Percentiles rank a stretch among this genome's conserved stretches.
phyloP scores from a whole-genome alignment of 306 rosid species.

The Dalbergia oliveri region DNA sequence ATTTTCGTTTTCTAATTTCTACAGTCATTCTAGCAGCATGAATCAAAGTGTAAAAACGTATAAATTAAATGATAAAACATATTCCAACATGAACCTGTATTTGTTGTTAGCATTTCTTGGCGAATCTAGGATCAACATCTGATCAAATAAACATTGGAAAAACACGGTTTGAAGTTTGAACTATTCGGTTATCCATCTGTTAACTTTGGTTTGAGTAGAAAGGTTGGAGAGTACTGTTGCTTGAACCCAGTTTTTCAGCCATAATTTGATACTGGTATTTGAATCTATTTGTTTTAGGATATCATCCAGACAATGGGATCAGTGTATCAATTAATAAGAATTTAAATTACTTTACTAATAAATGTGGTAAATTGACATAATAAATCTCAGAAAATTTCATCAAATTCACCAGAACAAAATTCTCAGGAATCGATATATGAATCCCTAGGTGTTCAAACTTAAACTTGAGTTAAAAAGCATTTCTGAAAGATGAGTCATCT shows the following conservation, averaged over 20 bases:
- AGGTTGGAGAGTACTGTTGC: too few species aligned
- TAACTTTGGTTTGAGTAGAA: too few species aligned
- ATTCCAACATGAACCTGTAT: neutral
- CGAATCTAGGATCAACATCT: neutral
- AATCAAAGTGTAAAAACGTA: neutral
- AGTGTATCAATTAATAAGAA: too few species aligned
- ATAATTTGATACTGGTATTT: too few species aligned
- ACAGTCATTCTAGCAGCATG: neutral
- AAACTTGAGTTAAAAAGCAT: neutral
- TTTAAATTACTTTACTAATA: neutral
- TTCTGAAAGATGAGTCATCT: neutral
- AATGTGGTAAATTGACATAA: neutral
- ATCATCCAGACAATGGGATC: neutral
- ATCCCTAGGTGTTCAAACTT: neutral
- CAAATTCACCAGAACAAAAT: neutral
- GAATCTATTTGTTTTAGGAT: too few species aligned
- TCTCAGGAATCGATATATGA: neutral
- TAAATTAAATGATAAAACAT: neutral
- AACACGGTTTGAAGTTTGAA: too few species aligned
- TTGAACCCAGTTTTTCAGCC: too few species aligned
- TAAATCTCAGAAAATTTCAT: neutral
- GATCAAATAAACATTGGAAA: too few species aligned
- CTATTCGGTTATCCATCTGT: too few species aligned
- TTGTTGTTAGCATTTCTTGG: conserved; percentile 11
- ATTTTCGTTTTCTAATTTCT: neutral